phyloP scores from a whole-genome alignment of 805 yeast species.

The Nakazawaea siamensis region DNA sequence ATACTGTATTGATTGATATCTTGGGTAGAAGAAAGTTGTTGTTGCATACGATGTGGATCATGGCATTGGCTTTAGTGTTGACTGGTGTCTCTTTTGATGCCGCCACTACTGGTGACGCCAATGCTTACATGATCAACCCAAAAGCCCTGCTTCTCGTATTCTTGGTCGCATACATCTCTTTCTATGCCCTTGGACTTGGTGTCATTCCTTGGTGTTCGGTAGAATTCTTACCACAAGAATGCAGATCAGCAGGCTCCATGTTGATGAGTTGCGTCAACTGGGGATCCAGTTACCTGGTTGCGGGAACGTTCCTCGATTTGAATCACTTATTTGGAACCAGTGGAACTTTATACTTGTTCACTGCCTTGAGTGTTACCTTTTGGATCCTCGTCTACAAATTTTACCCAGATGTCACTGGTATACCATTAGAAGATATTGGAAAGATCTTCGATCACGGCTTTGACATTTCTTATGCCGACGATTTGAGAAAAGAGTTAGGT shows the following conservation, averaged over 20 bases:
- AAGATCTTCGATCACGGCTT: slow-evolving; percentile 31
- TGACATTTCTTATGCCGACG: slow-evolving; percentile 14
- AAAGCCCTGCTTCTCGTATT: slow-evolving; percentile 20
- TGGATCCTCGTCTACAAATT: slow-evolving; percentile 31
- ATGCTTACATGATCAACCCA: not conserved
- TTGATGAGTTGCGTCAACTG: slow-evolving; percentile 34
- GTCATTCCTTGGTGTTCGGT: slow-evolving; percentile 37
- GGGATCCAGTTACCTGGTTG: slow-evolving; percentile 29
- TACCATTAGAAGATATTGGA: slow-evolving; percentile 33
- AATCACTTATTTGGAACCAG: slow-evolving; percentile 21
- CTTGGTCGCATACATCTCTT: slow-evolving; percentile 28
- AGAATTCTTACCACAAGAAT: slow-evolving; percentile 33
- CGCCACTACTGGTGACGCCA: not conserved
- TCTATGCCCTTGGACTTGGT: slow-evolving; percentile 35
- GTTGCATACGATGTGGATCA: slow-evolving; percentile 31
- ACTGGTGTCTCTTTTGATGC: slow-evolving; percentile 14
- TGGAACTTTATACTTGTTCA: slow-evolving; percentile 26
- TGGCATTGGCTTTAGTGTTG: slow-evolving; percentile 26
- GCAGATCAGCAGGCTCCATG: slow-evolving; percentile 33
- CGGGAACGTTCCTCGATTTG: slow-evolving; percentile 26
- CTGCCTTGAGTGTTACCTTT: slow-evolving; percentile 21
- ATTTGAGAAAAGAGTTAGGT: slow-evolving; percentile 11
- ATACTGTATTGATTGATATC: slow-evolving; percentile 39
- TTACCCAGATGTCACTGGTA: slow-evolving; percentile 38
- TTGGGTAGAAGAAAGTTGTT: slow-evolving; percentile 35